Base-by-base conservation (phyloP, 495 filamentous ascomycete genomes). In the Lentithecium fluviatile region DNA sequence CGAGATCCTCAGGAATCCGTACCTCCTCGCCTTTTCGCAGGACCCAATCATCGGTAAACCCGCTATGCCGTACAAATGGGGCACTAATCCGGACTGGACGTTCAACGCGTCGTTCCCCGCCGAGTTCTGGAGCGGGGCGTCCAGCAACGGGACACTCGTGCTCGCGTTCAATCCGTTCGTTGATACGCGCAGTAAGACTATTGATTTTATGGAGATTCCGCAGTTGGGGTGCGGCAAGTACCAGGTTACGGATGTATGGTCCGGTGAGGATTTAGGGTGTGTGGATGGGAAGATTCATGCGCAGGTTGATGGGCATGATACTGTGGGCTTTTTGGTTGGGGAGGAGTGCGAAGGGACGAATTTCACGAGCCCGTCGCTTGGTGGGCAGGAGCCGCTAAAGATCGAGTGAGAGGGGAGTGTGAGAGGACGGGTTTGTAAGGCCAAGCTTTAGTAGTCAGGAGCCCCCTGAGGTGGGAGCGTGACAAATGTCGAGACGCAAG, bases 31-130 rank as follows among this genome's bases (percentile, higher is more conserved):
- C 0, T 85, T 88, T 70, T 80, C 82, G 65, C 86, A 88, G 66
- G 86, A 89, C 56, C 71, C 76, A 8, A 49, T 75, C 2, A 58
- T 74, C 45, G 84, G 83, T 2, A 69, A 68, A 13, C 78, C 83
- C 1, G 83, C 82, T 0, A 77, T 69, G 67, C 85, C 85, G 1
- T 88, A 84, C 56, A 87, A 87, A 67, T 86, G 84, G 83, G 84
- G 84, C 1, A 77, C 76, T 38, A 86, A 85, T 38, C 68, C 77
- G 0, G 80, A 87, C 60, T 85, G 79, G 74, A 87, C 82, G 0
- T 89, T 83, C 59, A 79, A 85, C 45, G 71, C 78, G 0, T 75
- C 69, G 0, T 76, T 80, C 48, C 84, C 84, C 2, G 83, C 85
- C 0, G 84, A 84, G 64, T 88, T 81, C 65, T 87, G 82, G 77